Conservation (phyloP, 2,329 filamentous ascomycete species). For the Fusarium sambucinum region DNA sequence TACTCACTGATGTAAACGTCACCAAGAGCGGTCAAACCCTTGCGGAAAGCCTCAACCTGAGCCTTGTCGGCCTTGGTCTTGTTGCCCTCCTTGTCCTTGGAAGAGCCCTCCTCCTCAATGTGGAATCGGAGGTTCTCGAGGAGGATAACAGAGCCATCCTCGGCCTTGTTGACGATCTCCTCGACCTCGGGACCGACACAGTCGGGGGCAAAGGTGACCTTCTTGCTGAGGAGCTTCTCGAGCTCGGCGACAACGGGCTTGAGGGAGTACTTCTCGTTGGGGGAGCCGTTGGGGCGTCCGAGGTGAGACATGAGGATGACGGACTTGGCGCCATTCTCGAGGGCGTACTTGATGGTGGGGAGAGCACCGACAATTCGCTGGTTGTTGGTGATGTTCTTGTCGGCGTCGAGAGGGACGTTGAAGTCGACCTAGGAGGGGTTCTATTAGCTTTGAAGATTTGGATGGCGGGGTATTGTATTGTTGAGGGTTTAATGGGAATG, state of each 20-base stretch:
- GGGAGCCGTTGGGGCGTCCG: conserved; percentile 91
- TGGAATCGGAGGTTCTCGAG: conserved; percentile 99
- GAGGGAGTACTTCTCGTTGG: conserved; percentile 93
- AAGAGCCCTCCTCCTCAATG: conserved; percentile 96
- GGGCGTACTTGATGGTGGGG: conserved; percentile 93
- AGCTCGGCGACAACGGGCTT: conserved; percentile 92
- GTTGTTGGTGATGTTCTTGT: conserved; percentile 97
- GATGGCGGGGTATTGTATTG: conserved; percentile 28
- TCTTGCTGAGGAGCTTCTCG: conserved; percentile 87
- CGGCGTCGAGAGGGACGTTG: conserved; percentile 95
- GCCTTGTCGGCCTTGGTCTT: conserved; percentile 98
- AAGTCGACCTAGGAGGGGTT: conserved; percentile 84
- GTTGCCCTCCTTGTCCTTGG: conserved; percentile 92
- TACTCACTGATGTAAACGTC: conserved; percentile 94
- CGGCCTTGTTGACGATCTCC: conserved; percentile 86
- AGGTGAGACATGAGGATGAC: conserved; percentile 99
- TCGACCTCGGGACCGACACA: conserved; percentile 92
- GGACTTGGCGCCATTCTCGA: conserved; percentile 89
- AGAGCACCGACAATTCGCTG: conserved; percentile 97
- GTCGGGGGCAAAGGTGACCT: conserved; percentile 89
- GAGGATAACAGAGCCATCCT: conserved; percentile 84
- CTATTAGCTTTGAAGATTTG: conserved; percentile 42
- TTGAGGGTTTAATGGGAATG: conserved; percentile 5
- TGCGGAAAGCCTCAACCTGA: conserved; percentile 92
- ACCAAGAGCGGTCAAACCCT: conserved; percentile 92